Percentiles rank a stretch among this genome's conserved stretches.
Conservation (phyloP, 305 asterid species). For the Ruellia speciosa region DNA sequence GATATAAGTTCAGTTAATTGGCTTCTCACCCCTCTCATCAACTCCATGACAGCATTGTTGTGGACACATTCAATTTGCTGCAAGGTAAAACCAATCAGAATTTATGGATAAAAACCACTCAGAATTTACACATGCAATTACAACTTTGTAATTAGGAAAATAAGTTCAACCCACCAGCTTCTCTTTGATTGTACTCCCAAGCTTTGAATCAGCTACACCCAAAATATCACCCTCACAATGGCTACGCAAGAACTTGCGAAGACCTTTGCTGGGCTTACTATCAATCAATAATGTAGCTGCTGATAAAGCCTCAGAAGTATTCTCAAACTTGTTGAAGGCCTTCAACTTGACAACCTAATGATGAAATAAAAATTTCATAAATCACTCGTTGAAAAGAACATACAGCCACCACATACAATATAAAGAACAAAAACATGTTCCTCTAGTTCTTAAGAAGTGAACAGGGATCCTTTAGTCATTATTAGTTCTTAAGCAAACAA, state of each 20-base stretch:
- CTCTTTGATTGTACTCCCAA: slow-evolving; percentile 79
- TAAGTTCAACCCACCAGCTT: slow-evolving; percentile 59
- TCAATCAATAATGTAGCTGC: slow-evolving; percentile 74
- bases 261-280: slow-evolving; percentile 89
- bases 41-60: slow-evolving; percentile 80
- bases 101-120: neutral
- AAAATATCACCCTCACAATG: slow-evolving; percentile 69
- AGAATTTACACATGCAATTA: neutral
- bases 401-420: neutral
- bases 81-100: neutral
- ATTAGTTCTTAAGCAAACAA: too few relatives aligned
- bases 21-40: slow-evolving; percentile 94
- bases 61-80: slow-evolving; percentile 60
- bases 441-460: too few relatives aligned
- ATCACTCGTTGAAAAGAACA: neutral
- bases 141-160: neutral
- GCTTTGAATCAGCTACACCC: slow-evolving; percentile 90
- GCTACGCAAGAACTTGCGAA: slow-evolving; percentile 69
- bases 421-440: too few relatives aligned
- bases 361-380: slow-evolving; percentile 3
- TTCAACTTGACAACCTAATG: slow-evolving; percentile 73
- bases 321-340: slow-evolving; percentile 86
- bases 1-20: slow-evolving; percentile 72
- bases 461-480: too few relatives aligned
- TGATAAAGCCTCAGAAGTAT: slow-evolving; percentile 76